phyloP scores from a whole-genome alignment of 106 monocot species.

The Dendrobium nobile region DNA sequence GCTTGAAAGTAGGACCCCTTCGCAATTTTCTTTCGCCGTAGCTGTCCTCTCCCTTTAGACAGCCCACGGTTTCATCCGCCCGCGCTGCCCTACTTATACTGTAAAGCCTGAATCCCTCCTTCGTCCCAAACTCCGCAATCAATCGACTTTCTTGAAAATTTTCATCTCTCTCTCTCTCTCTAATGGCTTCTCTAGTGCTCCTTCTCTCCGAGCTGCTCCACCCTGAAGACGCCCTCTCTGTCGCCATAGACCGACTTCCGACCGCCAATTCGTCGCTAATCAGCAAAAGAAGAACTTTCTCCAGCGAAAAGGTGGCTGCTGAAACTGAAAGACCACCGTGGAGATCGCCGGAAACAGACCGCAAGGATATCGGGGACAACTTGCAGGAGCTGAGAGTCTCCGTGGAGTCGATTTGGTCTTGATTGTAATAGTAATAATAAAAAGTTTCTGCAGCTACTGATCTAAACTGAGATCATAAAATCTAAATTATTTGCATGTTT shows the following conservation, averaged over 20 bases:
- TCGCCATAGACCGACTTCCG: not conserved
- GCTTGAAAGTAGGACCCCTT: too few relatives aligned
- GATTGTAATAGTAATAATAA: not conserved
- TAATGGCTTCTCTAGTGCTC: not conserved
- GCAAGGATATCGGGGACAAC: not conserved
- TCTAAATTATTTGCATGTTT: not conserved
- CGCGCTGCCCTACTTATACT: not conserved
- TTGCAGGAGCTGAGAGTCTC: not conserved
- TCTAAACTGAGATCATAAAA: not conserved
- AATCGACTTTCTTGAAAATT: not conserved
- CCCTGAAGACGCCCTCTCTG: not conserved
- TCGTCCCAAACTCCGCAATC: not conserved
- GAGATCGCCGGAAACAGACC: too few relatives aligned
- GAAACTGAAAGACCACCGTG: not conserved
- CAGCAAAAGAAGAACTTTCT: not conserved
- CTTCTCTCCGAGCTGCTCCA: not conserved
- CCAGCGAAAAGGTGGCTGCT: not conserved
- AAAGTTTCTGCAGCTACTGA: not conserved
- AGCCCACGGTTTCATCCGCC: not conserved
- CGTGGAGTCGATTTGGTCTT: not conserved
- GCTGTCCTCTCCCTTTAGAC: too few relatives aligned
- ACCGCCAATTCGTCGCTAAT: not conserved
- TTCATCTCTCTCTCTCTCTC: not conserved
- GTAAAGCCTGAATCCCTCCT: not conserved
- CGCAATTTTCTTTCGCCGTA: too few relatives aligned